Evolutionary conservation across 352 stramenopile species (phyloP), one percentile per base, ranked within the genome.

Genomic region (Phytopythium cucurbitacearum): DNA sequence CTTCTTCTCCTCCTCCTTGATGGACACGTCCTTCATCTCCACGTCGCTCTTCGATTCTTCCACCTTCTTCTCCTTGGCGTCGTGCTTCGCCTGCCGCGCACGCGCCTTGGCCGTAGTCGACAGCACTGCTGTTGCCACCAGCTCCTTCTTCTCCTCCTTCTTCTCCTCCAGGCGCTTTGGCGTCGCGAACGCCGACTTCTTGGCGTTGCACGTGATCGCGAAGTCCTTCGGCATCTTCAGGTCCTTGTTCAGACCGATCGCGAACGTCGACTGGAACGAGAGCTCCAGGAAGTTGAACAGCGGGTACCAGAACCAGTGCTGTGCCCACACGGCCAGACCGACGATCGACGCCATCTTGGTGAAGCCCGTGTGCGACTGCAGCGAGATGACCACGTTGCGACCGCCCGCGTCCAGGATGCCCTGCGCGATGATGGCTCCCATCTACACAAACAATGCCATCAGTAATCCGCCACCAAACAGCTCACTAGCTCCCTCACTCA

Each of bases 281-380:
- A 99, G 76, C 61, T 96, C 95, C 37, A 99, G 70, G 67, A 99
- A 99, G 75, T 99, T 96, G 77, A 98, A 97, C 51, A 99, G 87
- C 37, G 97, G 97, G 73, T 99, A 99, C 97, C 97, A 99, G 70
- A 99, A 99, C 97, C 97, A 99, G 65, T 99, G 95, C 77, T 99
- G 97, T 34, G 96, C 82, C 93, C 95, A 99, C 40, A 99, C 75
- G 4, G 91, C 94, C 34, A 99, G 65, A 36, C 97, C 97, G 7
- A 99, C 94, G 5, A 98, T 95, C 40, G 89, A 93, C 4, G 85
- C 93, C 89, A 98, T 98, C 79, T 99, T 99, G 3, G 94, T 98
- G 62, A 99, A 99, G 54, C 97, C 97, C 53, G 90, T 97, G 53
- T 96, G 82, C 28, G 94, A 99, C 67, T 97, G 89, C 56, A 99